Base-by-base conservation (phyloP, 1,284 basidiomycete species). In the Sanguinoderma infundibulare region DNA sequence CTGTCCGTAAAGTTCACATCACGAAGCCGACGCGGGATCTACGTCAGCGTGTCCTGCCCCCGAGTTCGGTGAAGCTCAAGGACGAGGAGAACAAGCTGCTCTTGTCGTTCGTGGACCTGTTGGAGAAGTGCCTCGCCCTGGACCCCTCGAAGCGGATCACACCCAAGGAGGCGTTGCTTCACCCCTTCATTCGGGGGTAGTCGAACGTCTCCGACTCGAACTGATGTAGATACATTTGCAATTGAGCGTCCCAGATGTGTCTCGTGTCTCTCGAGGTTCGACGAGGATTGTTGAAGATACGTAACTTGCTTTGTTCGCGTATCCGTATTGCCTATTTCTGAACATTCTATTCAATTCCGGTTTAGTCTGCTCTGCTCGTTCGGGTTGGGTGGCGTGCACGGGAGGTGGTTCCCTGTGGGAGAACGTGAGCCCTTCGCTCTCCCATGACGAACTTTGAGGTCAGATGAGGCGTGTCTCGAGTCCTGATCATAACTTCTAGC, bases 41-140 rank as follows among this genome's bases (percentile, higher is more conserved):
- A 34, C 84, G 92, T 24, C 82, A 91, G 5, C 83, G 96, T 34
- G 77, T 99, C 36, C 87, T 98, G 80, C 94, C 96, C 0, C 82
- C 89, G 0, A 81, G 87, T 1, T 86, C 88, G 4, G 85, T 87
- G 30, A 92, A 92, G 75, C 81, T 96, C 75, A 90, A 88, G 68
- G 94, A 95, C 65, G 95, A 96, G 56, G 97, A 99, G 77, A 85
- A 85, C 68, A 95, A 94, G 75, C 75, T 94, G 67, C 71, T 98
- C n/a, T 76, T 85, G 51, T 86, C 87, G 14, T 98, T 99, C 72
- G 84, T 98, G 47, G 97, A 99, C 73, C 76, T 99, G 53, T 77
- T 99, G 58, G 95, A 98, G 70, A 96, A 92, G 74, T 98, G 95
- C 74, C 81, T 98, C 38, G 83, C 88, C 46, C 82, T 99, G n/a